Evolutionary conservation across 306 rosid genomes (phyloP).

Genomic region (Dryas drummondii): DNA sequence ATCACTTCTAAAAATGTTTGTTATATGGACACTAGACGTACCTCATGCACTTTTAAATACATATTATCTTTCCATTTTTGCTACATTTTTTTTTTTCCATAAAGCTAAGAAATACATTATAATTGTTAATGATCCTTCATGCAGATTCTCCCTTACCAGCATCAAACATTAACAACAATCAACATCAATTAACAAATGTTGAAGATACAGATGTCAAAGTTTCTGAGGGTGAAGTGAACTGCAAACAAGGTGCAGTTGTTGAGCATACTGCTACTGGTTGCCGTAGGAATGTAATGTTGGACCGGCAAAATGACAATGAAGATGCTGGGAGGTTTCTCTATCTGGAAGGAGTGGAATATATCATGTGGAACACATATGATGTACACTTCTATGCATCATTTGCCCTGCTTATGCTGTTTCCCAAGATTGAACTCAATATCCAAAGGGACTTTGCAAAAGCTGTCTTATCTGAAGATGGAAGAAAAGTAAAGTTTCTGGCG

Average conservation of each 20-base stretch:
- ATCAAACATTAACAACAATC: slow-evolving; percentile 35
- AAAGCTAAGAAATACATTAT: slow-evolving; percentile 16
- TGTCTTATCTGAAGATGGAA: slow-evolving; percentile 89
- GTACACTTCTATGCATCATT: slow-evolving; percentile 98
- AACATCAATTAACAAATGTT: slow-evolving; percentile 35
- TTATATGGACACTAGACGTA: neutral
- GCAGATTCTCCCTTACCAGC: slow-evolving; percentile 59
- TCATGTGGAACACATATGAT: slow-evolving; percentile 99
- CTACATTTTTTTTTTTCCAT: neutral
- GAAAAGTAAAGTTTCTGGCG: slow-evolving; percentile 86
- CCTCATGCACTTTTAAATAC: neutral
- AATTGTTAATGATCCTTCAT: slow-evolving; percentile 30
- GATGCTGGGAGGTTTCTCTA: slow-evolving; percentile 95
- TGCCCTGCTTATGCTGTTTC: slow-evolving; percentile 97
- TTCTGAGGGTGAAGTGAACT: slow-evolving; percentile 47
- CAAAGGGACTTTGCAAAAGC: slow-evolving; percentile 97
- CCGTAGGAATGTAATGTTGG: slow-evolving; percentile 17
- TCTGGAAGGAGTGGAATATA: slow-evolving; percentile 95
- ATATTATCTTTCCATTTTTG: slow-evolving; percentile 9
- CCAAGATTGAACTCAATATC: slow-evolving; percentile 84
- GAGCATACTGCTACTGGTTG: slow-evolving; percentile 19
- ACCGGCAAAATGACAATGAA: slow-evolving; percentile 43
- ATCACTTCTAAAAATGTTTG: neutral
- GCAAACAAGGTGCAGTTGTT: slow-evolving; percentile 38
- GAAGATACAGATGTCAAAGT: slow-evolving; percentile 38